Evolutionary conservation across 2,329 filamentous ascomycete genomes (phyloP).

Genomic region (Torrubiella hemipterigena): DNA sequence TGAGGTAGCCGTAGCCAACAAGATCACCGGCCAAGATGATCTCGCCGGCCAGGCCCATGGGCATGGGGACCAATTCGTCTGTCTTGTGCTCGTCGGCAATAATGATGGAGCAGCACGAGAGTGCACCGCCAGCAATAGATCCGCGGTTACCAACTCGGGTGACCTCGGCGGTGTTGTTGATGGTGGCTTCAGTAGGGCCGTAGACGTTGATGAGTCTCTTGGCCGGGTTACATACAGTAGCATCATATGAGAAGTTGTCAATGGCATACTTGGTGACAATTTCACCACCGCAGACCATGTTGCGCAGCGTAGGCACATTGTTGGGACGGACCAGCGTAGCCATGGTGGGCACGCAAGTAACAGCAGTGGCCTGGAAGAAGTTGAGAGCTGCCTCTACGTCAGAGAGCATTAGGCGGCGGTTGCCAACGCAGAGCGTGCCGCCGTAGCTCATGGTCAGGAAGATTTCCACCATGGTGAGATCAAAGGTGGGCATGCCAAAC

Average conservation of each 20-base stretch:
- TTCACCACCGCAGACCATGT: too few relatives aligned
- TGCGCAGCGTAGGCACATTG: conserved; percentile 15
- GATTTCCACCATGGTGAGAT: conserved; percentile 73
- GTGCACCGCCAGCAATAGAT: too few relatives aligned
- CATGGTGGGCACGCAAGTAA: too few relatives aligned
- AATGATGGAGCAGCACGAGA: conserved; percentile 24
- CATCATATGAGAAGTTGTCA: conserved; percentile 15
- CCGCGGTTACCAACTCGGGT: conserved; percentile 13
- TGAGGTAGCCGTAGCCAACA: conserved; percentile 55
- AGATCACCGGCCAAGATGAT: conserved; percentile 72
- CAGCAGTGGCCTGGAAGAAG: too few relatives aligned
- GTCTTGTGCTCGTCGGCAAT: conserved; percentile 18
- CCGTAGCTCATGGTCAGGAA: conserved; percentile 61
- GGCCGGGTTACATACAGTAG: conserved; percentile 3
- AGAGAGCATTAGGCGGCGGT: conserved; percentile 16
- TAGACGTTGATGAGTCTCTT: conserved; percentile 13
- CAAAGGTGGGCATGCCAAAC: conserved; percentile 39
- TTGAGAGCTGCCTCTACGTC: too few relatives aligned
- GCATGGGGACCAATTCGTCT: conserved; percentile 35
- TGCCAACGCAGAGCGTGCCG: conserved; percentile 20
- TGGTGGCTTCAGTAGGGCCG: conserved; percentile 15
- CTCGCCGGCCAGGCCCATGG: conserved; percentile 61
- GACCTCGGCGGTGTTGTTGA: conserved; percentile 11
- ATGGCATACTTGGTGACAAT: conserved; percentile 17
- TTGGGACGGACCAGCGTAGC: too few relatives aligned